Base-by-base conservation (phyloP, 371 early-diverging fungal genomes). In the Mucor irregularis region DNA sequence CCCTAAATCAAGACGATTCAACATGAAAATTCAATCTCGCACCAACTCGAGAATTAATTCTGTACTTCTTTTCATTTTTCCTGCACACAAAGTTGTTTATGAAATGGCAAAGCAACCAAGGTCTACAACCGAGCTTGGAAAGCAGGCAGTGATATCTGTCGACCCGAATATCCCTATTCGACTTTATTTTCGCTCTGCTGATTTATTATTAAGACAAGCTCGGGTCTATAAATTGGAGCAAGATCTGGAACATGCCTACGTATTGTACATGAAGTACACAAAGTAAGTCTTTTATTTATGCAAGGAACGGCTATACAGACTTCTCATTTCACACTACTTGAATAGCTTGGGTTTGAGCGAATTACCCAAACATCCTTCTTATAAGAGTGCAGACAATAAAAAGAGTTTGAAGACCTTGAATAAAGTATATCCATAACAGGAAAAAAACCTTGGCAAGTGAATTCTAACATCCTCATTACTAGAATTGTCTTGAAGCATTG, bases 151-250 rank as follows among this genome's bases (percentile, higher is more conserved):
- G 17, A 54, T 77, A 13, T 30, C 58, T n/a, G 49, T 80, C 24
- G 81, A 76, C 14, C 66, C 71, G 1, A 69, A 66, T 17, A 79
- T 74, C 1, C 70, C 75, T 45, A 74, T 85, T 59, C 74, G 78
- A 28, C 67, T 76, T 16, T 85, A 81, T 61, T 72, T 82, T 62
- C 79, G 83, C 4, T 76, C 82, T 6, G 85, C 83, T 5, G 76
- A 78, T 24, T 62, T 71, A 2, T 42, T 82, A 22, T 66, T 76
- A 28, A 77, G 73, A 45, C 85, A 85, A 74, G 85, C 81, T 53
- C 49, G 69, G 49, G 66, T 81, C 10, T 85, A 85, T 58, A 65
- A 63, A 35, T 47, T 40, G 11, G 85, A 85, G 69, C 56, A 73
- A 29, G 83, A 85, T 54, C 51, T 74, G 8, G 76, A 80, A 39